phyloP scores from a whole-genome alignment of 2,329 filamentous ascomycete species.

The Alternaria panax region DNA sequence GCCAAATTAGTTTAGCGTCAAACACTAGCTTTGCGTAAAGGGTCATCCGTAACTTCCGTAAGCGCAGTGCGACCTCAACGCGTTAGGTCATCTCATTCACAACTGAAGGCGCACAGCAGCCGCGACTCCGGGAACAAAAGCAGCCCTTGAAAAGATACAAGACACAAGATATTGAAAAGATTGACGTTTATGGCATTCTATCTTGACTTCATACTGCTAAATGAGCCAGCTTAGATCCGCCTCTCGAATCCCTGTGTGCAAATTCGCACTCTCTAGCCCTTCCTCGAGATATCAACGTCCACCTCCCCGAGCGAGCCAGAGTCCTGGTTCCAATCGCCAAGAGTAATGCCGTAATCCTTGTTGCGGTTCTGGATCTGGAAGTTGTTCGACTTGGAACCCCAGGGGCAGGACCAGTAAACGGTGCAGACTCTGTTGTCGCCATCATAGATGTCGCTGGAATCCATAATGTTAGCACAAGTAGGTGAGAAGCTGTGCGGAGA shows the following conservation, averaged over 20 bases:
- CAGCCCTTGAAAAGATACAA: not conserved
- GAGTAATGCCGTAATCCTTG: not conserved
- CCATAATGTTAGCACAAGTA: not conserved
- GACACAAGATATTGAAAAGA: not conserved
- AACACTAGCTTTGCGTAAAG: too few relatives aligned
- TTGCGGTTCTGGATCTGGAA: not conserved
- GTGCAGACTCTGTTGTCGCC: not conserved
- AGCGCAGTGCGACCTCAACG: not conserved
- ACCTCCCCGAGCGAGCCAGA: not conserved
- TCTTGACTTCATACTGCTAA: not conserved
- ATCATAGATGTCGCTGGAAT: not conserved
- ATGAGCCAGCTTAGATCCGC: not conserved
- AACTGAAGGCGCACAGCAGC: not conserved
- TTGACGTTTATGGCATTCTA: not conserved
- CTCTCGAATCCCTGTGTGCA: fast-evolving
- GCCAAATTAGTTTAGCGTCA: too few relatives aligned
- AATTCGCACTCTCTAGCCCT: not conserved
- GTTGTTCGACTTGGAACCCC: not conserved
- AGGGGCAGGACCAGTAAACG: not conserved
- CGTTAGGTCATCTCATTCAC: not conserved
- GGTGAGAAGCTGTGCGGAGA: not conserved
- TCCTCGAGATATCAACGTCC: not conserved
- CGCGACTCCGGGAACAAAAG: not conserved
- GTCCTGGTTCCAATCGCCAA: not conserved
- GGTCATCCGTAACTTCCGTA: not conserved